These are phyloP conservation scores for Amanita exitialis DNA, from an alignment of 768 basidiomycete genomes.

Conservation along the genomic window DNA sequence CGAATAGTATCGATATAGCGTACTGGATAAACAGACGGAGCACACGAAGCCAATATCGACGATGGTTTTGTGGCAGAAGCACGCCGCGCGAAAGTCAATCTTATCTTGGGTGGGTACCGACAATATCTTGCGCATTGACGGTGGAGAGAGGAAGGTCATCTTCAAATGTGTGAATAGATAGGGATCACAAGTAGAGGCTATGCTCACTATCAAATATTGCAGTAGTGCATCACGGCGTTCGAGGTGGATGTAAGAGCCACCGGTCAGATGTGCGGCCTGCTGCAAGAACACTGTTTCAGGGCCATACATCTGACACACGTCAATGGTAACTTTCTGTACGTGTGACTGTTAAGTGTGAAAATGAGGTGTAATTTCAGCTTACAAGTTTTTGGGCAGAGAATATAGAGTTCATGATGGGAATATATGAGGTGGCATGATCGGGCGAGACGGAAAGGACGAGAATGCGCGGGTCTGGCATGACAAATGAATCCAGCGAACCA, in stretches of 20 bases:
- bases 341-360: constrained; percentile 2
- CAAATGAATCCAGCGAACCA: constrained; percentile 19
- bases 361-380: constrained; percentile 17
- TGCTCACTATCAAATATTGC: constrained; percentile 74
- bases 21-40: constrained; percentile 96
- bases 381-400: constrained; percentile 98
- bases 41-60: constrained; percentile 97
- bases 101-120: constrained; percentile 89
- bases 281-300: constrained; percentile 92
- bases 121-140: constrained; percentile 62
- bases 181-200: constrained; percentile 2
- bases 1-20: constrained; percentile 18
- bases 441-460: constrained; percentile 87
- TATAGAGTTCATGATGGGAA: constrained; percentile 98
- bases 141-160: constrained; percentile 66
- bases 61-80: constrained; percentile 97
- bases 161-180: constrained; percentile 21
- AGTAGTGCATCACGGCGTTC: constrained; percentile 76
- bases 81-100: constrained; percentile 95
- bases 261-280: constrained; percentile 93
- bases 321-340: constrained; percentile 87
- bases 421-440: constrained; percentile 83
- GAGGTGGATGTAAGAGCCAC: constrained; percentile 85
- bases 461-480: constrained; percentile 28
- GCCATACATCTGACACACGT: constrained; percentile 87